Base-by-base conservation (phyloP, 1,284 basidiomycete genomes). In the Phaffia rhodozyma region DNA sequence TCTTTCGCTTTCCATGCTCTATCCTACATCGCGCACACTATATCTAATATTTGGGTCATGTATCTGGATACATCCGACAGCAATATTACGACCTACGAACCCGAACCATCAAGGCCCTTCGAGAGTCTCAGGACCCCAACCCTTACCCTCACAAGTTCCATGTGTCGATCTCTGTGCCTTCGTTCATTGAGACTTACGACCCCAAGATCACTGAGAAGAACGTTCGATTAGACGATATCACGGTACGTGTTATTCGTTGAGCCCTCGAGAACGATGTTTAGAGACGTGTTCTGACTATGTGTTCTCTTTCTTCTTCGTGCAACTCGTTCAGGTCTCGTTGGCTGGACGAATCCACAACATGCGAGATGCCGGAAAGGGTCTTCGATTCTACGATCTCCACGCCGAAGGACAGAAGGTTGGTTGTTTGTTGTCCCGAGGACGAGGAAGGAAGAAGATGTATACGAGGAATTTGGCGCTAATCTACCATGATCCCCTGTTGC, bases 61-160 rank as follows among this genome's bases (percentile, higher is more conserved):
- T 13, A 61, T 51, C 13, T 51, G 18, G 3, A 20, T 16, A n/a
- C 11, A 21, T 7, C 1, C 52, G n/a, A 4, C 69, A 94, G 91
- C 91, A 96, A 87, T 99, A 97, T 82, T 94, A 89, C 76, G 92
- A 97, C 76, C 80, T 92, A 69, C 86, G 96, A 70, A 88, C 86
- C 57, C 84, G 91, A 65, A 85, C 89, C 71, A 92, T 99, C 71
- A 83, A 86, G 70, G 84, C 85, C 71, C 82, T 98, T 66, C 86
- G 91, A 75, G 82, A 87, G 74, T 87, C 89, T 56, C 86, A 87
- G 75, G 77, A 83, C 38, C 91, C 91, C 5, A 90, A 94, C 74
- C 94, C 96, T 3, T 99, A 98, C 80, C 94, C 96, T 25, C 96
- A 99, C 85, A 99, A 99, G 83, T 99, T 98, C 80, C 77, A 96